These are phyloP conservation scores for Craspedostauros australis DNA, from an alignment of 108 stramenopile species.

Conservation along the genomic window DNA sequence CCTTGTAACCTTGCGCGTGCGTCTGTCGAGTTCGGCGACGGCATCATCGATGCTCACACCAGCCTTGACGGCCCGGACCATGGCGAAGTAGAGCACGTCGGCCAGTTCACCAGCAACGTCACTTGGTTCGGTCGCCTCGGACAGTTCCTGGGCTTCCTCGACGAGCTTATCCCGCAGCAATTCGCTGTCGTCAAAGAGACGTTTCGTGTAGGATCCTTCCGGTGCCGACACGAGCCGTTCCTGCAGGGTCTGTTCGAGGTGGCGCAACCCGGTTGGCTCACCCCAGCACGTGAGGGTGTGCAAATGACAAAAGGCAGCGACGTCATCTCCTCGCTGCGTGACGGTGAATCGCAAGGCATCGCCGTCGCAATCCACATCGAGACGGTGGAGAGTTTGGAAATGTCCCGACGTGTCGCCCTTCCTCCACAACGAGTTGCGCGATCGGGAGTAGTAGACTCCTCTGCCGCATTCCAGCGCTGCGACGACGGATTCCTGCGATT, in stretches of 20 bases:
- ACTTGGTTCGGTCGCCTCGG: slow-evolving; percentile 75
- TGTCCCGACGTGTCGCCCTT: slow-evolving; percentile 95
- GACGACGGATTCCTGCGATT: slow-evolving; percentile 57
- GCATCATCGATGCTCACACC: slow-evolving; percentile 93
- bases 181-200: slow-evolving; percentile 85
- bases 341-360: slow-evolving; percentile 93
- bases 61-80: slow-evolving; percentile 87
- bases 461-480: slow-evolving; percentile 80
- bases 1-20: slow-evolving; percentile 90
- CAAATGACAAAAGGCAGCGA: slow-evolving; percentile 83
- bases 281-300: slow-evolving; percentile 90
- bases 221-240: slow-evolving; percentile 77
- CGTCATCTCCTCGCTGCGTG: slow-evolving; percentile 74
- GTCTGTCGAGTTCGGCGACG: slow-evolving; percentile 74
- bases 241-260: slow-evolving; percentile 76
- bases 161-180: slow-evolving; percentile 93
- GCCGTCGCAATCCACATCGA: slow-evolving; percentile 92
- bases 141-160: slow-evolving; percentile 97
- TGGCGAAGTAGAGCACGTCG: slow-evolving; percentile 95
- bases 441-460: slow-evolving; percentile 92
- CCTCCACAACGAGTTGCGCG: slow-evolving; percentile 83
- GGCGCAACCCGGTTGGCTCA: slow-evolving; percentile 71
- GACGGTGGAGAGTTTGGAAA: slow-evolving; percentile 80
- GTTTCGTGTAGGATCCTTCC: slow-evolving; percentile 93
- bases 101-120: slow-evolving; percentile 95